phyloP scores from a whole-genome alignment of 2,329 filamentous ascomycete species.

The Talaromyces sp. region DNA sequence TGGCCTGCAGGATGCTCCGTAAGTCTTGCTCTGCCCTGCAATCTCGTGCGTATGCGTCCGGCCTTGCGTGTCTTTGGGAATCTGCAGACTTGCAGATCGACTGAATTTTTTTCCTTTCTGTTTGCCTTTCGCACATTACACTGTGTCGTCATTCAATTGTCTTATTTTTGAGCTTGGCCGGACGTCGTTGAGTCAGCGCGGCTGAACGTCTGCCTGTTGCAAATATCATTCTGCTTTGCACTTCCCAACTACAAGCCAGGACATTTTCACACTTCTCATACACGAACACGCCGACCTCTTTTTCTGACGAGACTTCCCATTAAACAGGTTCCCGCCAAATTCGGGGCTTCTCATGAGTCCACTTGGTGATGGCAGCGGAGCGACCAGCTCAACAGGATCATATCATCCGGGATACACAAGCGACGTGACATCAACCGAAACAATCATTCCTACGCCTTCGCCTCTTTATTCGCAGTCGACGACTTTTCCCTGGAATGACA shows the following conservation, averaged over 20 bases:
- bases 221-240: neutral
- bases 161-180: neutral
- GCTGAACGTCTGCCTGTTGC: neutral
- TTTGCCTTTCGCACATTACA: neutral
- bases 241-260: neutral
- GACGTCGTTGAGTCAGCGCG: neutral
- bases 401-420: slow-evolving; percentile 38
- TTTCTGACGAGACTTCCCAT: neutral
- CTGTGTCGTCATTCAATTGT: neutral
- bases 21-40: slow-evolving; percentile 34
- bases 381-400: slow-evolving; percentile 48
- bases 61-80: neutral
- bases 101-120: neutral
- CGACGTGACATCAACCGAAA: slow-evolving; percentile 23
- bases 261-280: neutral
- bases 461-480: slow-evolving; percentile 31
- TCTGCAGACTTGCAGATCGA: neutral
- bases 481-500: slow-evolving; percentile 28
- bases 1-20: slow-evolving; percentile 50
- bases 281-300: neutral
- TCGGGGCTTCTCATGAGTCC: slow-evolving; percentile 47
- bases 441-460: slow-evolving; percentile 26
- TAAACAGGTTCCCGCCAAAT: slow-evolving; percentile 47
- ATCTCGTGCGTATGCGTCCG: neutral
- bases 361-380: slow-evolving; percentile 52